Evolutionary conservation across 2,329 filamentous ascomycete species (phyloP).

Genomic region (Aspergillus sp.): DNA sequence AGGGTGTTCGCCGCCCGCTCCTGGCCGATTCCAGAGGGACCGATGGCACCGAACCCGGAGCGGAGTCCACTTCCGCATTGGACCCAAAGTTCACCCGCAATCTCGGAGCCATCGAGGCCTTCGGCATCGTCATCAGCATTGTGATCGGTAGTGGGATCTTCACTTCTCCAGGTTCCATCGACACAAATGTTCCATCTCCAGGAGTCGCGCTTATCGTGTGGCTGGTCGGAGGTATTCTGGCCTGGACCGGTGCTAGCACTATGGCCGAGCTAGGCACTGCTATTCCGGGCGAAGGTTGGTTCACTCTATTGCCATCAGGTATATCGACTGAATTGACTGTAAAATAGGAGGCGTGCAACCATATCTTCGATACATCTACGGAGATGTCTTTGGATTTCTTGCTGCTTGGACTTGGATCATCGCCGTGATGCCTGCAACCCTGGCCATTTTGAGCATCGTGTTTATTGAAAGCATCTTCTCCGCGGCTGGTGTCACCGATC

Average conservation of each 20-base stretch:
- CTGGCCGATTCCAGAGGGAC: background rate
- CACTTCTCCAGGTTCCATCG: conserved; percentile 19
- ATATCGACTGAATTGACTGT: background rate
- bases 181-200: conserved; percentile 22
- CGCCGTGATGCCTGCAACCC: conserved; percentile 20
- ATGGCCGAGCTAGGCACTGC: conserved; percentile 23
- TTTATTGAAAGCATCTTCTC: conserved; percentile 23
- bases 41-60: background rate
- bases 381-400: conserved; percentile 22
- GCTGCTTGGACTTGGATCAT: conserved; percentile 24
- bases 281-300: conserved; percentile 21
- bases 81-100: conserved; percentile 16
- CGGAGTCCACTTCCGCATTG: background rate
- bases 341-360: conserved; percentile 17
- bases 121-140: conserved; percentile 23
- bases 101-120: conserved; percentile 20
- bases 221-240: conserved; percentile 20
- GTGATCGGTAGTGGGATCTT: conserved; percentile 24
- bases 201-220: conserved; percentile 19
- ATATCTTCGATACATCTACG: conserved; percentile 21
- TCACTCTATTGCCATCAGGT: background rate
- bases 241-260: conserved; percentile 21
- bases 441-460: conserved; percentile 22
- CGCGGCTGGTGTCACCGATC: conserved; percentile 12
- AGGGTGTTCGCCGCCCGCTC: background rate